These are phyloP conservation scores for Chalciporus piperatus DNA, from an alignment of 768 basidiomycete genomes.

Conservation along the genomic window DNA sequence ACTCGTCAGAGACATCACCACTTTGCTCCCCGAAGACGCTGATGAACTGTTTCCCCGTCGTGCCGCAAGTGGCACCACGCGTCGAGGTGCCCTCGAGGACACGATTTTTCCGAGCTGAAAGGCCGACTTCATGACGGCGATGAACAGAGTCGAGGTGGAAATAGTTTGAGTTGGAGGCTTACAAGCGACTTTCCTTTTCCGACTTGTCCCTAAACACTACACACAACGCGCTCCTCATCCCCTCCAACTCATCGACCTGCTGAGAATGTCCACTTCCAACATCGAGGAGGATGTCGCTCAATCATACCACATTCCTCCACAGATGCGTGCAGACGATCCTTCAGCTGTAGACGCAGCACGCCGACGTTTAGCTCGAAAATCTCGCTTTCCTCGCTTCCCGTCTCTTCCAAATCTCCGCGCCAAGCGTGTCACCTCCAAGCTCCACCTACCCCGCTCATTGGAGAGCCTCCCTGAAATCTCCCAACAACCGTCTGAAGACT, in stretches of 20 bases:
- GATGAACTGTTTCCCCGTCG: neutral
- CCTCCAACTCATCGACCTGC: neutral
- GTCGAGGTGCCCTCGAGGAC: conserved; percentile 1
- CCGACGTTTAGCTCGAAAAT: conserved; percentile 40
- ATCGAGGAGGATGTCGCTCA: neutral
- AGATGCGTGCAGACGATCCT: conserved; percentile 40
- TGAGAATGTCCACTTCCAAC: conserved; percentile 2
- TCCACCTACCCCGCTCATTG: neutral
- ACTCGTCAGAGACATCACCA: conserved; percentile 9
- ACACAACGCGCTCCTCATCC: neutral
- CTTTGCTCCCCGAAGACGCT: neutral
- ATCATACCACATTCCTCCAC: conserved; percentile 34
- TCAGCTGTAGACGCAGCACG: conserved; percentile 45
- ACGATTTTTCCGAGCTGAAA: conserved; percentile 9
- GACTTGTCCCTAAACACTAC: no score
- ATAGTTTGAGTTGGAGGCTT: neutral
- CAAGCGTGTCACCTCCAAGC: neutral
- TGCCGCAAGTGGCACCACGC: neutral
- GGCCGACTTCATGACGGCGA: conserved; percentile 12
- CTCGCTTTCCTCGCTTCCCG: conserved; percentile 30
- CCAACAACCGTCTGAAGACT: conserved; percentile 4
- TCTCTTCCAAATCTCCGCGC: conserved; percentile 32
- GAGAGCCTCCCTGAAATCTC: neutral
- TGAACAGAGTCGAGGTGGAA: neutral
- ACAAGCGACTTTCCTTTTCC: neutral